Evolutionary conservation across 352 stramenopile species (phyloP).

Genomic region (Pseudoperonospora humuli): DNA sequence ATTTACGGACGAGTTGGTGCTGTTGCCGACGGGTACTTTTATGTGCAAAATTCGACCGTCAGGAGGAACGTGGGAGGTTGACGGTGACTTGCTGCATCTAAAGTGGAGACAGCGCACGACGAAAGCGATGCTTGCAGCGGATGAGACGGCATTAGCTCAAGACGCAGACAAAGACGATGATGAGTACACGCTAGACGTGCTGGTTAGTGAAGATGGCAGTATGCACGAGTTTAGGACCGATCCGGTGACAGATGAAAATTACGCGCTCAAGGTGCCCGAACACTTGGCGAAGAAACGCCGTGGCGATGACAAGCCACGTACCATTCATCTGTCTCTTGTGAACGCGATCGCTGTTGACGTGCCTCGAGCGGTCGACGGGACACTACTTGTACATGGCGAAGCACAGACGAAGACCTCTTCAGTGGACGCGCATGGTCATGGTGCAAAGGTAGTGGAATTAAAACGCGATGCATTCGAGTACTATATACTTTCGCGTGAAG

Average conservation of each 20-base stretch:
- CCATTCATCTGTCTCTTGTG: constrained; percentile 55
- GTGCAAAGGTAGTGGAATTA: constrained; percentile 3
- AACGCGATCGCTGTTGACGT: constrained; percentile 54
- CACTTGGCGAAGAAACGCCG: constrained; percentile 48
- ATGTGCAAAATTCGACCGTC: constrained; percentile 56
- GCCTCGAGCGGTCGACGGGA: constrained; percentile 35
- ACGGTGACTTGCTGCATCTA: constrained; percentile 74
- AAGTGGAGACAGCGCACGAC: constrained; percentile 46
- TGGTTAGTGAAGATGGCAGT: constrained; percentile 57
- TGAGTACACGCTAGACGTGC: constrained; percentile 61
- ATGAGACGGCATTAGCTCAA: constrained; percentile 11
- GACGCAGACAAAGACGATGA: constrained; percentile 38
- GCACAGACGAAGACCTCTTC: constrained; percentile 1
- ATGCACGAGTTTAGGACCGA: constrained; percentile 80
- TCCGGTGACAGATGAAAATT: constrained; percentile 48
- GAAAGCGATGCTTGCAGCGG: constrained; percentile 6
- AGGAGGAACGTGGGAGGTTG: constrained; percentile 67
- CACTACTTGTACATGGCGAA: constrained; percentile 22
- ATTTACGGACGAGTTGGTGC: constrained; percentile 69
- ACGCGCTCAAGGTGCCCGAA: constrained; percentile 52
- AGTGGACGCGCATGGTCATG: constrained; percentile 5
- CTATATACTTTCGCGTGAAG: constrained; percentile 54
- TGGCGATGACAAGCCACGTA: constrained; percentile 31
- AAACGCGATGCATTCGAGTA: constrained; percentile 26
- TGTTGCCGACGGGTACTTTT: constrained; percentile 52